Conservation (phyloP, 495 filamentous ascomycete species). For the Penicillium egyptiacum region DNA sequence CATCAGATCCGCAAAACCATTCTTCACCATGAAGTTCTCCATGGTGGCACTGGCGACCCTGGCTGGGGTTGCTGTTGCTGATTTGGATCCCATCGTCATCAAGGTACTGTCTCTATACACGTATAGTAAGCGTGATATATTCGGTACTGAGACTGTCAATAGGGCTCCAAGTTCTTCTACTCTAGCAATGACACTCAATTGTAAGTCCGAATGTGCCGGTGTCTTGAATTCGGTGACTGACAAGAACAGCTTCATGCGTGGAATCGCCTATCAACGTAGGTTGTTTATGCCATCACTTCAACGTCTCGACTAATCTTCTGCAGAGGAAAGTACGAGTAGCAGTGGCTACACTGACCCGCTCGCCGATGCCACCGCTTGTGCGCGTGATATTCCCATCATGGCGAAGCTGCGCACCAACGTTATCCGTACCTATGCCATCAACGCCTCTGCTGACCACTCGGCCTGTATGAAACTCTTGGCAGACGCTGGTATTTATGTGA, state of each 20-base stretch:
- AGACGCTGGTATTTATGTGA: conserved; percentile 89
- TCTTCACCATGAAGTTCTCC: conserved; percentile 44
- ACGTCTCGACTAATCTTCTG: conserved; percentile 11
- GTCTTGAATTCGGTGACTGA: conserved; percentile 6
- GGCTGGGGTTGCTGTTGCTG: conserved; percentile 54
- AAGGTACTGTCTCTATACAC: conserved; percentile 48
- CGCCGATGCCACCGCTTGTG: conserved; percentile 64
- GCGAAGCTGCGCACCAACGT: conserved; percentile 77
- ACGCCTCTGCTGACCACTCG: conserved; percentile 75
- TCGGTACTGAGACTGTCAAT: conserved; percentile 6
- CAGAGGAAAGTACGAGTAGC: conserved; percentile 44
- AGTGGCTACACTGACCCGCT: conserved; percentile 65
- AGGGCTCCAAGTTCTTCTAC: conserved; percentile 82
- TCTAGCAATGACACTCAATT: conserved; percentile 77
- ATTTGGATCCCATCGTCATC: conserved; percentile 67
- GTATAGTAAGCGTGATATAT: background rate
- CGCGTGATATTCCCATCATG: conserved; percentile 81
- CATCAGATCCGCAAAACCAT: conserved; percentile 6
- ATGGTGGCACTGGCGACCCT: conserved; percentile 47
- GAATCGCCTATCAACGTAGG: conserved; percentile 82
- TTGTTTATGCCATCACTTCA: conserved; percentile 11
- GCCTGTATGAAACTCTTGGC: conserved; percentile 80
- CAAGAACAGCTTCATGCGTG: conserved; percentile 64
- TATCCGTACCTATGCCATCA: conserved; percentile 90
- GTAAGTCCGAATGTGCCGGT: conserved; percentile 40